Percentiles rank a stretch among this genome's conserved stretches.
Conservation (phyloP, 805 yeast species). For the Ogataea naganishii region DNA sequence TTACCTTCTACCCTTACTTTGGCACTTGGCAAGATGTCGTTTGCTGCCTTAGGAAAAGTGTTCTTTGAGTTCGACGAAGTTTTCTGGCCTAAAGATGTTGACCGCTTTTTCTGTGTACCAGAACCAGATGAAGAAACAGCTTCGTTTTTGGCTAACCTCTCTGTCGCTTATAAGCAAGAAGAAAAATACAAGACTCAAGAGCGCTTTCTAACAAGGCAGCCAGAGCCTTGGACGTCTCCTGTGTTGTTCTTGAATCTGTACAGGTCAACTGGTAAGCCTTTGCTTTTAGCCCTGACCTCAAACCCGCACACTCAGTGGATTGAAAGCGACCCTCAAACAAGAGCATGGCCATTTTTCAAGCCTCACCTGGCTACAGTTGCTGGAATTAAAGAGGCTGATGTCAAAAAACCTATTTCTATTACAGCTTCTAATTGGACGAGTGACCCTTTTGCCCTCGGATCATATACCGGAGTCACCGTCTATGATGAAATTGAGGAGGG, state of each 20-base stretch:
- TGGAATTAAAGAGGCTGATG: conserved; percentile 11
- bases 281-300: conserved; percentile 37
- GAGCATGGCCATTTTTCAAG: conserved; percentile 37
- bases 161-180: not conserved
- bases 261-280: conserved; percentile 23
- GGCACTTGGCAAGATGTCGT: conserved; percentile 23
- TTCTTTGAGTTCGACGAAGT: conserved; percentile 34
- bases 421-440: conserved; percentile 37
- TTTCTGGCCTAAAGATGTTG: conserved; percentile 35
- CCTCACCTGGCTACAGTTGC: conserved; percentile 29
- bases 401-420: conserved; percentile 15
- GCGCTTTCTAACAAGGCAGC: not conserved
- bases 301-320: conserved; percentile 40
- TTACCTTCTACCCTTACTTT: conserved; percentile 25
- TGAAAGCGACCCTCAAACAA: conserved; percentile 28
- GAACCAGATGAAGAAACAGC: conserved; percentile 18
- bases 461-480: conserved; percentile 24
- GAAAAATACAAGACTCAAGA: conserved; percentile 1
- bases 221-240: conserved; percentile 17
- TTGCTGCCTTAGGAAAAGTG: conserved; percentile 38
- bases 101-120: conserved; percentile 23
- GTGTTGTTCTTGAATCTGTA: conserved; percentile 22
- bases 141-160: too few species aligned
- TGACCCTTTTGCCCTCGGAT: conserved; percentile 44
- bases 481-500: conserved; percentile 18